Conservation (phyloP, 2,329 filamentous ascomycete species). For the Rasamsonia emersonii region DNA sequence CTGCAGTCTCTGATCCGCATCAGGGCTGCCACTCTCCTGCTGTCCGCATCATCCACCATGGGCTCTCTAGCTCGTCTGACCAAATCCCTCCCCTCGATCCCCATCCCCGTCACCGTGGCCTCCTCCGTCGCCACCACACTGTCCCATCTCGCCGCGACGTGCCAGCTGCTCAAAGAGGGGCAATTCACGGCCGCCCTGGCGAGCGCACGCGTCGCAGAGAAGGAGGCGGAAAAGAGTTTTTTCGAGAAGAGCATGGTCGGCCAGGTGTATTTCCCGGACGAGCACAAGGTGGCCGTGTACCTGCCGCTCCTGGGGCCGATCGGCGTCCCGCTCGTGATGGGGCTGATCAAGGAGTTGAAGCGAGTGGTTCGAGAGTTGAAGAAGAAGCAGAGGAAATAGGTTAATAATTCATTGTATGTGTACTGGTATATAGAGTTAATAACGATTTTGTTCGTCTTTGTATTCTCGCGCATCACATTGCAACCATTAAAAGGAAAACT, state of each 20-base stretch:
- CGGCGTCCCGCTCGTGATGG: constrained; percentile 80
- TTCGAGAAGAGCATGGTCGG: constrained; percentile 99
- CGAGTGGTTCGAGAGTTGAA: constrained; percentile 32
- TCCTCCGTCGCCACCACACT: constrained; percentile 76
- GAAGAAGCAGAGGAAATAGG: constrained; percentile 12
- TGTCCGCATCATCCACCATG: constrained; percentile 85
- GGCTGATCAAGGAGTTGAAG: constrained; percentile 71
- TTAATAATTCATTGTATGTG: no score
- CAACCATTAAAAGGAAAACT: no score
- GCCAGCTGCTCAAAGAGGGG: constrained; percentile 56
- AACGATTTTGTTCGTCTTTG: no score
- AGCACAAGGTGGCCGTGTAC: constrained; percentile 97
- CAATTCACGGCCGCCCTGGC: constrained; percentile 60
- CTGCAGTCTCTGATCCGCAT: constrained; percentile 80
- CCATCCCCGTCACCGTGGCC: constrained; percentile 79
- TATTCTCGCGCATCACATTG: no score
- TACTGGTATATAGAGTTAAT: no score
- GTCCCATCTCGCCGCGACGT: constrained; percentile 66
- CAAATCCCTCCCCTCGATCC: constrained; percentile 75
- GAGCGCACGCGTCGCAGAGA: constrained; percentile 75
- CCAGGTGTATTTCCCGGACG: constrained; percentile 95
- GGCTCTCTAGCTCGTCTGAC: constrained; percentile 86
- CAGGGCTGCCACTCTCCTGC: constrained; percentile 71
- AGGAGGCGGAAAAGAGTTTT: constrained; percentile 85
- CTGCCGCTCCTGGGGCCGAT: constrained; percentile 83